These are phyloP conservation scores for Boletus vinaceobasis DNA, from an alignment of 768 basidiomycete genomes.

Conservation along the genomic window DNA sequence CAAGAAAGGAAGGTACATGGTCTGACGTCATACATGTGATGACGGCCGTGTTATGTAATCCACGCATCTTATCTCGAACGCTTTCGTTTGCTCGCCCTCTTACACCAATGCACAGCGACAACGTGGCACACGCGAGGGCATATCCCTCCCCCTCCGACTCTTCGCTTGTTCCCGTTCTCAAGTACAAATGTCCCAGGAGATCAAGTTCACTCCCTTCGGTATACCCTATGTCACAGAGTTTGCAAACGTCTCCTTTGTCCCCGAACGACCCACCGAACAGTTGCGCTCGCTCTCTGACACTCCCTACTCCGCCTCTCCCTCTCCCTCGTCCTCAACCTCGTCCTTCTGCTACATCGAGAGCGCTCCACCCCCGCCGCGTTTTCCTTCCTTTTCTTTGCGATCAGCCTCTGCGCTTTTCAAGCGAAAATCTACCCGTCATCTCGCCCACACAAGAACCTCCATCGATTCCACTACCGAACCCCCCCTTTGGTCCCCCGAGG, in stretches of 20 bases:
- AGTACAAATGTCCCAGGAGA: constrained; percentile 18
- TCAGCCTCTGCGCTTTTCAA: constrained; percentile 26
- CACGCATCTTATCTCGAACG: neutral
- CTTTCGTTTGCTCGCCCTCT: neutral
- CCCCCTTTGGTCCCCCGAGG: neutral
- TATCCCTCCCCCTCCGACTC: neutral
- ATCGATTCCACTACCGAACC: neutral
- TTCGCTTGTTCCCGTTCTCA: neutral
- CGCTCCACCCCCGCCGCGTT: constrained; percentile 13
- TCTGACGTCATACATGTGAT: constrained; percentile 25
- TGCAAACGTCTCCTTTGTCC: constrained; percentile 23
- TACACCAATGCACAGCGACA: neutral
- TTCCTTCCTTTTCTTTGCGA: constrained; percentile 13
- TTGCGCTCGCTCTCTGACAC: neutral
- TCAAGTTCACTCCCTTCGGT: constrained; percentile 31
- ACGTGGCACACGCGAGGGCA: constrained; percentile 9
- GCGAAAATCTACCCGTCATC: constrained; percentile 11
- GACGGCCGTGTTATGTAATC: constrained; percentile 3
- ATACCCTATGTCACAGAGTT: constrained; percentile 31
- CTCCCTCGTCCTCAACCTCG: constrained; percentile 18
- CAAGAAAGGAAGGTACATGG: constrained; percentile 27
- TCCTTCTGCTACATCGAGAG: constrained; percentile 30
- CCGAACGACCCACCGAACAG: neutral
- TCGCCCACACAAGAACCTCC: neutral
- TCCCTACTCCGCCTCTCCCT: neutral